phyloP scores from a whole-genome alignment of 176 grass and related monocot genomes.

The Paspalum notatum region DNA sequence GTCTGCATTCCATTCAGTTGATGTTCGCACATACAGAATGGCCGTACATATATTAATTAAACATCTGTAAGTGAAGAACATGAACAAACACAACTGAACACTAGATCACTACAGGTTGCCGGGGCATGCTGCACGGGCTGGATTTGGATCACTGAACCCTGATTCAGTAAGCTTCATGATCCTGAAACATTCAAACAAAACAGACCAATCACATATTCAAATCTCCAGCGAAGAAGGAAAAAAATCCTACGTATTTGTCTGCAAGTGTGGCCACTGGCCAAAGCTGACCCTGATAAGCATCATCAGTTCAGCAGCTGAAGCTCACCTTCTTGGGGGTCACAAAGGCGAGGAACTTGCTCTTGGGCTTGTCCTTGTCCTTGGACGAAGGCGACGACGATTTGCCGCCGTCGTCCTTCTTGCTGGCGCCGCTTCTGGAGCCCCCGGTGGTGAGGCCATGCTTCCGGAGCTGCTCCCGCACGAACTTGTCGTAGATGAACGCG shows the following conservation, averaged over 20 bases:
- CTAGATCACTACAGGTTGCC: slow-evolving; percentile 6
- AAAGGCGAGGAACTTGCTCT: slow-evolving; percentile 69
- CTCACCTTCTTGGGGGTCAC: slow-evolving; percentile 59
- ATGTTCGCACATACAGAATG: slow-evolving; percentile 13
- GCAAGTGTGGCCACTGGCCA: neutral
- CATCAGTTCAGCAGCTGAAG: no score
- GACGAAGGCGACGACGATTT: slow-evolving; percentile 44
- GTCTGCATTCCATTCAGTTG: neutral
- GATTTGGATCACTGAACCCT: neutral
- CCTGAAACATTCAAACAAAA: slow-evolving; percentile 33
- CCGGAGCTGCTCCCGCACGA: slow-evolving; percentile 74
- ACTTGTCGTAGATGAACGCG: slow-evolving; percentile 83
- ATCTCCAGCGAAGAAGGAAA: neutral
- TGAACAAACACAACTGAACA: neutral
- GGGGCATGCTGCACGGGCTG: neutral
- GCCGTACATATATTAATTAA: slow-evolving; percentile 5
- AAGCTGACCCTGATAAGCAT: no score
- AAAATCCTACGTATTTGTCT: neutral
- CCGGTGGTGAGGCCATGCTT: slow-evolving; percentile 35
- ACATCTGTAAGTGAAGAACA: slow-evolving; percentile 1
- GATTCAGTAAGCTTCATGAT: slow-evolving; percentile 39
- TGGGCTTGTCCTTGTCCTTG: slow-evolving; percentile 72
- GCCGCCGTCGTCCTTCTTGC: slow-evolving; percentile 31
- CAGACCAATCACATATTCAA: neutral
- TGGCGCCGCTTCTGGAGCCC: neutral